Percentiles rank a stretch among this genome's conserved stretches.
These are phyloP conservation scores for Butyriboletus appendiculatus DNA, from an alignment of 1,284 basidiomycete species.

Conservation along the genomic window DNA sequence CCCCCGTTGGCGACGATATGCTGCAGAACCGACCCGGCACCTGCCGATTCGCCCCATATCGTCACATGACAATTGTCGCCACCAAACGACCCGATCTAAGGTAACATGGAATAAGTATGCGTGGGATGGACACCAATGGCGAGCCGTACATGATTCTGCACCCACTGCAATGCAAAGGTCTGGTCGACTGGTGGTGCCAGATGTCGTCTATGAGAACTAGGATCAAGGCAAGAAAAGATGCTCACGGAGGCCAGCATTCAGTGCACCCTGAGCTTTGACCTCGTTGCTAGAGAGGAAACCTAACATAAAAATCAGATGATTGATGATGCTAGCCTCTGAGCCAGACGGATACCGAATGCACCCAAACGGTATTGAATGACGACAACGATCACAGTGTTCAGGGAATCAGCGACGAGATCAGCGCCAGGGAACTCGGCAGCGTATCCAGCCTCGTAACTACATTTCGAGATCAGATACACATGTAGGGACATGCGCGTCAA, in stretches of 20 bases:
- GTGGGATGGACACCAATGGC: not conserved
- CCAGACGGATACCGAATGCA: conserved; percentile 36
- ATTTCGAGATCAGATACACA: not conserved
- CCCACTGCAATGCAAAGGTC: conserved; percentile 33
- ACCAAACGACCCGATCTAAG: conserved; percentile 30
- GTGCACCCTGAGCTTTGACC: conserved; percentile 26
- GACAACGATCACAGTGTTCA: conserved; percentile 37
- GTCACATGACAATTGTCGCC: conserved; percentile 31
- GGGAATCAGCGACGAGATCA: conserved; percentile 20
- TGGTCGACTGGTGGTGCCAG: conserved; percentile 27
- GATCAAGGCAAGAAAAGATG: not conserved
- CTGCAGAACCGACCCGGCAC: conserved; percentile 22
- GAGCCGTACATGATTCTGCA: conserved; percentile 28
- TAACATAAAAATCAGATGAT: not conserved
- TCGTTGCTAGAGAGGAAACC: conserved; percentile 33
- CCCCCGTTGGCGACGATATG: conserved; percentile 21
- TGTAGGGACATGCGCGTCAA: not conserved
- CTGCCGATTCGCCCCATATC: conserved; percentile 33
- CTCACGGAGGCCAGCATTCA: conserved; percentile 37
- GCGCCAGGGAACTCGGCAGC: conserved; percentile 15
- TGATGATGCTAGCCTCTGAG: not conserved
- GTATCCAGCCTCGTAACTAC: conserved; percentile 9
- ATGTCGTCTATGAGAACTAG: not conserved
- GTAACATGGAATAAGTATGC: no score
- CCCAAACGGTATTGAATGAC: conserved; percentile 45